Base-by-base conservation (phyloP, 2,329 filamentous ascomycete genomes). In the Ceratocystis colombiana region DNA sequence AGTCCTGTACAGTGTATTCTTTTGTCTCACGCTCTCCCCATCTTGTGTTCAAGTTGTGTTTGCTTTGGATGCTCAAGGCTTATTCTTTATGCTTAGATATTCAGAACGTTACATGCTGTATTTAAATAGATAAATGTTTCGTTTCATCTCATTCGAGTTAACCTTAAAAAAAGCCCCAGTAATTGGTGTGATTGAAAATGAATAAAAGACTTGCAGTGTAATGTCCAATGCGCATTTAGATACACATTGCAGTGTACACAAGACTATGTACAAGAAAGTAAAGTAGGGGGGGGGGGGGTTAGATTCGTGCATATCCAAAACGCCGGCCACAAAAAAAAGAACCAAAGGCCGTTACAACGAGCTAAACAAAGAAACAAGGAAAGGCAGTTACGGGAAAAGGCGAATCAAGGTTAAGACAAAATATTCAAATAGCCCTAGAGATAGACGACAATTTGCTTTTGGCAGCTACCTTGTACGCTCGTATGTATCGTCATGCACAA, bases 301-400 rank as follows among this genome's bases (percentile, higher is more conserved):
- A 20, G 28, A 59, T 59, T 59, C 55, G 55, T 59, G 55, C 55
- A 48, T 64, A 41, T 53, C 45, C 45, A 55, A 28, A 53, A 64
- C 62, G 46, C 61, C 61, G 46, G 20, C 41, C 2, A 62, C 44
- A 33, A 55, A 53, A 59, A 59, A 10, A 37, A 59, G 55, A 33
- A 59, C 55, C 55, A 15, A 59, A 37, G 28, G 55, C 55, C 55
- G 55, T 59, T 25, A 55, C 62, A 17, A 20, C 45, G 5, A 12
- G 1, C 45, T 10, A 30, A 33, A 12, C 22, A 20, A 55, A 33
- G 48, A 53, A 53, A 25, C 48, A 53, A 15, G 22, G 10, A 53
- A n/a, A 28, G 25, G 48, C 48, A 6, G 48, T 12, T 25, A 22
- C 2, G n/a, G 2, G 8, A 50, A 20, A 20, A 22, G 1, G n/a